phyloP scores from a whole-genome alignment of 805 yeast genomes.

The Sungouiella blattae region DNA sequence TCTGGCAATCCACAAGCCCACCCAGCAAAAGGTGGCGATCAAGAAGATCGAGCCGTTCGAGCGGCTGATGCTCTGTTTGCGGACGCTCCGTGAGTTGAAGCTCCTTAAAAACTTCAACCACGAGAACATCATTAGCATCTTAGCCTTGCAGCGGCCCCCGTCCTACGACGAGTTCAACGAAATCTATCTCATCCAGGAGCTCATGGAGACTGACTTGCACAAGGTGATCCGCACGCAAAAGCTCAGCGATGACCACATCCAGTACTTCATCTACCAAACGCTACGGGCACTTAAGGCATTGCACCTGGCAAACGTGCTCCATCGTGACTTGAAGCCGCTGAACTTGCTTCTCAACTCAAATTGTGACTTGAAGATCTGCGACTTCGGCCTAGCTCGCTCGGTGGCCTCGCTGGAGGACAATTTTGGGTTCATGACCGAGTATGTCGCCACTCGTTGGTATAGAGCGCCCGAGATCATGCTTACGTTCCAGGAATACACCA shows the following conservation, averaged over 20 bases:
- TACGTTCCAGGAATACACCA: slow-evolving; percentile 87
- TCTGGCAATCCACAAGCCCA: slow-evolving; percentile 81
- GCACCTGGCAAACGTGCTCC: slow-evolving; percentile 92
- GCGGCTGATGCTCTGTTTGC: slow-evolving; percentile 79
- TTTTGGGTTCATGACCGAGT: slow-evolving; percentile 87
- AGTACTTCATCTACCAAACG: slow-evolving; percentile 89
- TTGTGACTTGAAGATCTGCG: slow-evolving; percentile 92
- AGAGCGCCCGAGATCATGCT: slow-evolving; percentile 97
- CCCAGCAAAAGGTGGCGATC: slow-evolving; percentile 88
- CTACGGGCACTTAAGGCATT: slow-evolving; percentile 84
- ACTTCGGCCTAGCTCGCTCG: slow-evolving; percentile 83
- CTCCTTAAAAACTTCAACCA: slow-evolving; percentile 86
- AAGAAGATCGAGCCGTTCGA: slow-evolving; percentile 93
- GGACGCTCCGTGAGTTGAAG: slow-evolving; percentile 88
- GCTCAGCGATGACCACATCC: slow-evolving; percentile 88
- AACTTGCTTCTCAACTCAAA: slow-evolving; percentile 83
- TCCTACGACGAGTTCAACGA: slow-evolving; percentile 75
- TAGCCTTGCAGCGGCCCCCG: slow-evolving; percentile 85
- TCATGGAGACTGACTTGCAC: slow-evolving; percentile 86
- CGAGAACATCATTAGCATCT: slow-evolving; percentile 85
- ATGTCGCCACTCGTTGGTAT: slow-evolving; percentile 97
- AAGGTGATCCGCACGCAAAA: slow-evolving; percentile 78
- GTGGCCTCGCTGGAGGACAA: slow-evolving; percentile 62
- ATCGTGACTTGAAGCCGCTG: slow-evolving; percentile 88
- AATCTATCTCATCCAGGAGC: slow-evolving; percentile 82